Evolutionary conservation across 2,329 filamentous ascomycete species (phyloP).

Genomic region (Coniochaeta sp.): DNA sequence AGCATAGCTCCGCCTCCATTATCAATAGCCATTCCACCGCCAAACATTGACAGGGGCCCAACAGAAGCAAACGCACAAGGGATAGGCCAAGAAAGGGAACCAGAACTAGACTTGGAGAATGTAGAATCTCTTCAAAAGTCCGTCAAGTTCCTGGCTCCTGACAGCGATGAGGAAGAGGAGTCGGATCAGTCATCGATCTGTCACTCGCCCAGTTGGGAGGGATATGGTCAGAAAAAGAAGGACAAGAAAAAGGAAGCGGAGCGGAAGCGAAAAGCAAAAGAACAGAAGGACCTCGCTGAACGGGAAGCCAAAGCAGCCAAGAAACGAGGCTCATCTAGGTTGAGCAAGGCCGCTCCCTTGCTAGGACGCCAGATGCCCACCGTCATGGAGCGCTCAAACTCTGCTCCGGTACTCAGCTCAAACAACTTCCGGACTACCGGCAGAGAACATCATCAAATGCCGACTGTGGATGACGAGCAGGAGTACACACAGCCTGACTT

Average conservation of each 20-base stretch:
- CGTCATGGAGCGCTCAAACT: slow-evolving; percentile 13
- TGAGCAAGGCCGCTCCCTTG: slow-evolving; percentile 28
- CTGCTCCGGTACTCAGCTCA: background rate
- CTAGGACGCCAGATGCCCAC: slow-evolving; percentile 12
- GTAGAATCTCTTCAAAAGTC: slow-evolving; percentile 26
- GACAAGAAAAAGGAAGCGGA: slow-evolving; percentile 39
- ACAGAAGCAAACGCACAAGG: slow-evolving; percentile 3
- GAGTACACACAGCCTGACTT: background rate
- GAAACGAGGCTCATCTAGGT: slow-evolving; percentile 25
- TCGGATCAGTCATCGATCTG: slow-evolving; percentile 46
- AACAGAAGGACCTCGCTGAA: slow-evolving; percentile 32
- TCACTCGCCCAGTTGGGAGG: slow-evolving; percentile 56
- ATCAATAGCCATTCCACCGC: slow-evolving; percentile 22
- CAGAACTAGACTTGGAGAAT: slow-evolving; percentile 9
- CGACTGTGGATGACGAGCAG: background rate
- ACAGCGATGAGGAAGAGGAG: slow-evolving; percentile 19
- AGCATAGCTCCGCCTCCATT: slow-evolving; percentile 15
- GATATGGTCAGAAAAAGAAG: slow-evolving; percentile 44
- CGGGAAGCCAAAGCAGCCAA: slow-evolving; percentile 28
- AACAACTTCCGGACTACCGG: background rate
- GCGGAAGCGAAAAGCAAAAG: slow-evolving; percentile 34
- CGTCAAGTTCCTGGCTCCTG: slow-evolving; percentile 29
- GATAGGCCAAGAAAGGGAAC: slow-evolving; percentile 7
- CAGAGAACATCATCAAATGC: background rate
- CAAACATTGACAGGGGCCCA: slow-evolving; percentile 4